Base-by-base conservation (phyloP, 2,329 filamentous ascomycete species). In the Sarocladium brachiariae region DNA sequence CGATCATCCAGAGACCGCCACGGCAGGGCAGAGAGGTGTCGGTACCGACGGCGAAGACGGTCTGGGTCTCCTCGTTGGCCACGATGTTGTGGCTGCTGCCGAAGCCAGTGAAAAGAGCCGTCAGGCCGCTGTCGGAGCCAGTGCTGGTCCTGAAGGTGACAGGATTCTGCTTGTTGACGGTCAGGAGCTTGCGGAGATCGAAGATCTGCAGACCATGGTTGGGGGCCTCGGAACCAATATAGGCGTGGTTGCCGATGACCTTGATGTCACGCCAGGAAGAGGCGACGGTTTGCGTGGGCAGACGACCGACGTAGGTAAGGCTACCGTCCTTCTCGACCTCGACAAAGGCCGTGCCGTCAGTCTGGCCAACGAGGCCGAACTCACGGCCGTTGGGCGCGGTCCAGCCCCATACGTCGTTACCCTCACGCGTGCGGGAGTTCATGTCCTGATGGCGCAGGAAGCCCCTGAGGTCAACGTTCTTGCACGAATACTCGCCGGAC, bases 181-280 rank as follows among this genome's bases (percentile, higher is more conserved):
- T 63, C n/a, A 74, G 59, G 3, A 80, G 68, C 64, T 65, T 81
- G 55, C 67, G 75, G 67, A 83, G 70, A 56, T 84, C 80, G 52
- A 84, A 84, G 60, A 84, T 76, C 62, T 84, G 81, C n/a, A 84
- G 70, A 19, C 77, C 76, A 55, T 84, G 80, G 35, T 65, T 62
- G 6, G 61, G 58, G 1, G 77, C 74, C 55, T 73, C 70, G 18
- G 67, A 68, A 23, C 70, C 70, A 11, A 73, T 69, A 53, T 71
- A 59, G 24, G 59, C 61, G 46, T 63, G 64, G 57, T 67, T 56
- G 49, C 62, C 60, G 52, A 67, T 70, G 1, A 68, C 67, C 24
- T 66, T 65, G 57, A 72, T 71, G 55, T 73, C 70, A 5, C 70
- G 65, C 70, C 70, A 73, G 2, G 59, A 53, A 1, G 61, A 62